phyloP scores from a whole-genome alignment of 192 early-diverging fungal genomes.

The Jimgerdemannia flammicorona region DNA sequence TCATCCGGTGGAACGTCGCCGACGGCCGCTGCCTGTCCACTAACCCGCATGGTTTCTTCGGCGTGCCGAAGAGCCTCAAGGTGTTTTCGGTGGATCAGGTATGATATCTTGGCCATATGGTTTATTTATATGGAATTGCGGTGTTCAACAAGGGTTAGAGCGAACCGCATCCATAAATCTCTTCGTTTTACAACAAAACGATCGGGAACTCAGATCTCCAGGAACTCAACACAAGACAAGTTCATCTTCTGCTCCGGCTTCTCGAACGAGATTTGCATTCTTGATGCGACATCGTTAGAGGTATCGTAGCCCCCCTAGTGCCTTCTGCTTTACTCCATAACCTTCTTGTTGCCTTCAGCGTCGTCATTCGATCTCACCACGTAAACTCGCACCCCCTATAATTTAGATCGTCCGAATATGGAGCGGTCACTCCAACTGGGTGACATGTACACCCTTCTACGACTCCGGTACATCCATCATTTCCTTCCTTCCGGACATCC shows the following conservation, averaged over 20 bases:
- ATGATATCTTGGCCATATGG: too few relatives aligned
- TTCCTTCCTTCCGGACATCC: neutral
- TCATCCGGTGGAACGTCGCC: slow-evolving; percentile 43
- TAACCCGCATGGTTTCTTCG: slow-evolving; percentile 38
- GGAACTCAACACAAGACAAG: slow-evolving; percentile 18
- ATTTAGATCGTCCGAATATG: slow-evolving; percentile 49
- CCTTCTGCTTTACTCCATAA: too few relatives aligned
- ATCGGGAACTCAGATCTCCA: slow-evolving; percentile 11
- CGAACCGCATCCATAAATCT: too few relatives aligned
- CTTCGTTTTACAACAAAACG: neutral
- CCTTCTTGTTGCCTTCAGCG: too few relatives aligned
- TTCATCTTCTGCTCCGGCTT: slow-evolving; percentile 51
- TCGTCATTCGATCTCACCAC: too few relatives aligned
- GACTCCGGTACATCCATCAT: slow-evolving; percentile 35
- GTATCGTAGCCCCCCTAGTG: slow-evolving; percentile 9
- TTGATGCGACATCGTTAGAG: slow-evolving; percentile 46
- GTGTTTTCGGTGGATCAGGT: slow-evolving; percentile 26
- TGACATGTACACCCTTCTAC: slow-evolving; percentile 42
- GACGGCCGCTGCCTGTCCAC: slow-evolving; percentile 51
- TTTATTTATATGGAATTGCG: too few relatives aligned
- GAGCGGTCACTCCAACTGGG: slow-evolving; percentile 56
- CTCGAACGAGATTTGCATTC: slow-evolving; percentile 46
- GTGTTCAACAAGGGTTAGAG: too few relatives aligned
- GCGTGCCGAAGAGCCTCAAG: slow-evolving; percentile 41
- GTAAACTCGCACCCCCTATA: neutral